Percentiles rank a stretch among this genome's conserved stretches.
These are phyloP conservation scores for Escallonia herrerae DNA, from an alignment of 129 eudicot species.

Conservation along the genomic window DNA sequence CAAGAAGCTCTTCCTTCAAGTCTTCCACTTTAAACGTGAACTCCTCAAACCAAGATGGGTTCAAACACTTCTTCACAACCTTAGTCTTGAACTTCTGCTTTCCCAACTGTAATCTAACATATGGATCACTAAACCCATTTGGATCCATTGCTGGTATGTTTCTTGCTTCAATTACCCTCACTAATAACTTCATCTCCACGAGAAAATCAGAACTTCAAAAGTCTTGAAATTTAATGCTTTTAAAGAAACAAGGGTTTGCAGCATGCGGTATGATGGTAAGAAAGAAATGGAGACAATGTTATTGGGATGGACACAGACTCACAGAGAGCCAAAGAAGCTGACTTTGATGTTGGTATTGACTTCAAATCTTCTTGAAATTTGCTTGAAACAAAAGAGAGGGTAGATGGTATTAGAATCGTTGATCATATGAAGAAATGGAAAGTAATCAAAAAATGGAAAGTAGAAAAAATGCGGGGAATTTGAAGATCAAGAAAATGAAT, in stretches of 20 bases:
- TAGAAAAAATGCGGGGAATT: slow-evolving; percentile 8
- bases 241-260: too few relatives aligned
- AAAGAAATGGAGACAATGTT: not conserved
- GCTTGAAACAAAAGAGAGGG: too few relatives aligned
- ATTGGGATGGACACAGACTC: too few relatives aligned
- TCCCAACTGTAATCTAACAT: slow-evolving; percentile 70
- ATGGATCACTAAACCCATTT: slow-evolving; percentile 86
- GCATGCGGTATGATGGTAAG: not conserved
- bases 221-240: not conserved
- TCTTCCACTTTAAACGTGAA: slow-evolving; percentile 82
- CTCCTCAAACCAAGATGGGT: slow-evolving; percentile 91
- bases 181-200: slow-evolving; percentile 67
- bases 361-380: too few relatives aligned
- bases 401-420: not conserved
- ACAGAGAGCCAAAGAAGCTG: too few relatives aligned
- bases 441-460: too few relatives aligned
- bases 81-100: slow-evolving; percentile 65
- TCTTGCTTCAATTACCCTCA: slow-evolving; percentile 78
- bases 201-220: not conserved
- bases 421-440: not conserved
- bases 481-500: slow-evolving; percentile 13
- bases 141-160: slow-evolving; percentile 83
- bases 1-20: slow-evolving; percentile 55
- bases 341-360: too few relatives aligned
- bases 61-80: slow-evolving; percentile 79